Conservation (phyloP, 2,329 filamentous ascomycete genomes). For the Magnaporthiopsis poae region DNA sequence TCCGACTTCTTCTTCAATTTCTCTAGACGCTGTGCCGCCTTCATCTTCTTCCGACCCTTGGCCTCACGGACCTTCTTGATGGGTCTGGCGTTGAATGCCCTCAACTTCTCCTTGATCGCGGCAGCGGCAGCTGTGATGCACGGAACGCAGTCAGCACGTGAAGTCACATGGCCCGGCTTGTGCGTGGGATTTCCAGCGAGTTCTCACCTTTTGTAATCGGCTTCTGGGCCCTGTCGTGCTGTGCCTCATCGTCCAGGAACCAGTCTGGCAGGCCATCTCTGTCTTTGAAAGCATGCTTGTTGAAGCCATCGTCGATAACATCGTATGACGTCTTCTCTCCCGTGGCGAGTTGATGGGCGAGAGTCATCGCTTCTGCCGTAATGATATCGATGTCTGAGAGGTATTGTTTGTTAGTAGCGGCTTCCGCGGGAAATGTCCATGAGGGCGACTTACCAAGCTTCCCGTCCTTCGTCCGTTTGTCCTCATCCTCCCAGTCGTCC, state of each 20-base stretch:
- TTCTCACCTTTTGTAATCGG: slow-evolving; percentile 65
- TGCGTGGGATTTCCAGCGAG: neutral
- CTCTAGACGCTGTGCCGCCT: slow-evolving; percentile 80
- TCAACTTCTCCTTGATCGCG: slow-evolving; percentile 88
- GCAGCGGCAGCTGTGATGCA: slow-evolving; percentile 56
- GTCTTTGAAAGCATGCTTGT: slow-evolving; percentile 84
- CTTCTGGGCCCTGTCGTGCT: slow-evolving; percentile 72
- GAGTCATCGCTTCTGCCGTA: slow-evolving; percentile 97
- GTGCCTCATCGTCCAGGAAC: slow-evolving; percentile 88
- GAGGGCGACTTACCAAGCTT: slow-evolving; percentile 40
- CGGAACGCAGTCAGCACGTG: neutral
- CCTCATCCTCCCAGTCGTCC: slow-evolving; percentile 55
- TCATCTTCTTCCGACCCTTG: slow-evolving; percentile 92
- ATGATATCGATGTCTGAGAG: slow-evolving; percentile 84
- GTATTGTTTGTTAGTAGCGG: slow-evolving; percentile 19
- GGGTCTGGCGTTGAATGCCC: slow-evolving; percentile 84
- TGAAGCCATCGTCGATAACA: slow-evolving; percentile 83
- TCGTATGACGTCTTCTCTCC: slow-evolving; percentile 73
- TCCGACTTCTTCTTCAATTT: slow-evolving; percentile 97
- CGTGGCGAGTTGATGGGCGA: slow-evolving; percentile 83
- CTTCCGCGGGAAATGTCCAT: neutral
- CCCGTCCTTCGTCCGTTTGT: slow-evolving; percentile 53
- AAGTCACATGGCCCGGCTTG: neutral
- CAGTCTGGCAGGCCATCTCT: slow-evolving; percentile 87
- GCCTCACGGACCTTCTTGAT: slow-evolving; percentile 99